phyloP scores from a whole-genome alignment of 2,329 filamentous ascomycete genomes.

The Sordariomycetes sp. region DNA sequence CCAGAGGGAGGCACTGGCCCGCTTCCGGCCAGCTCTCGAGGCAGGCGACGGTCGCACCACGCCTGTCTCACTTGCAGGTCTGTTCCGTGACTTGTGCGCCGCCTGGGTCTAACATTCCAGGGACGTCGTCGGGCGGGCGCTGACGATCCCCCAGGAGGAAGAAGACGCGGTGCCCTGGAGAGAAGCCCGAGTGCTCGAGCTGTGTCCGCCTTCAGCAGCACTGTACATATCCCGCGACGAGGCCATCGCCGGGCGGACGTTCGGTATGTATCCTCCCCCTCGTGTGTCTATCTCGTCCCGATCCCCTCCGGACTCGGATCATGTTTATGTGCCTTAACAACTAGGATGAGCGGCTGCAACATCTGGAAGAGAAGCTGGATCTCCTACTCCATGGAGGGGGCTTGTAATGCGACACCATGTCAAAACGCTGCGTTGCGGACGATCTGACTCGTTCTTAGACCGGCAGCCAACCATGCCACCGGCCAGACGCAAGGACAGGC shows the following conservation, averaged over 20 bases:
- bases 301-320: not conserved
- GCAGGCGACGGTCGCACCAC: constrained; percentile 27
- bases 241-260: constrained; percentile 26
- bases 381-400: constrained; percentile 30
- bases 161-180: constrained; percentile 39
- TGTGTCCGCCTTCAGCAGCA: constrained; percentile 35
- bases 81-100: constrained; percentile 6
- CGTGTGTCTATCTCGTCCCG: not conserved
- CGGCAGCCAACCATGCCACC: not conserved
- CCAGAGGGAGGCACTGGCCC: constrained; percentile 16
- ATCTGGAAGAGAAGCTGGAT: constrained; percentile 40
- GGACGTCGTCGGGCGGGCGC: not conserved
- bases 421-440: not conserved
- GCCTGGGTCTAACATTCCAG: not conserved
- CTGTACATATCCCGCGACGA: constrained; percentile 30
- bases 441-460: not conserved
- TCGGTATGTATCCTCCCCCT: constrained; percentile 24
- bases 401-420: constrained; percentile 11
- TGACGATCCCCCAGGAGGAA: constrained; percentile 18
- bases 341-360: constrained; percentile 38
- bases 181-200: constrained; percentile 39
- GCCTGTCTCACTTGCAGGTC: constrained; percentile 37
- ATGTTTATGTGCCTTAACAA: not conserved
- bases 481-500: constrained; percentile 13
- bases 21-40: constrained; percentile 13